Base-by-base conservation (phyloP, 78 protist genomes). In the Dictyostelium firmibasis region DNA sequence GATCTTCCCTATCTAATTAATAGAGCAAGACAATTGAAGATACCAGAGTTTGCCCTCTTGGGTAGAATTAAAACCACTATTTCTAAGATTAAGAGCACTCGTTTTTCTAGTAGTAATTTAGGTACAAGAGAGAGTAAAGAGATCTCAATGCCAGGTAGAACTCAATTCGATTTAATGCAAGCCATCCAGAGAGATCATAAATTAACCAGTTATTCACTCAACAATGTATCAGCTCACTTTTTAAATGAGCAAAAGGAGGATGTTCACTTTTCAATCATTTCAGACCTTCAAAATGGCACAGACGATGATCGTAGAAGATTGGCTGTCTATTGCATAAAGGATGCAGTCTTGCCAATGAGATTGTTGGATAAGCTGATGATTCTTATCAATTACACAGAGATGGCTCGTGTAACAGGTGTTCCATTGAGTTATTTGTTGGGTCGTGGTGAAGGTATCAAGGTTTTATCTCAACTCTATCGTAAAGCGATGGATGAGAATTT, bases 391-490 rank as follows among this genome's bases (percentile, higher is more conserved):
- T 93, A 97, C 79, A 62, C 97, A n/a, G 99, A 99, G 92, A 99
- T 99, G 99, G 98, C 99, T 25, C 97, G 99, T 10, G 99, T 99
- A 36, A 99, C 99, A 3, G 99, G 99, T 70, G 99, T 99, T 4
- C 99, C 99, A 20, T 23, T 99, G 38, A 20, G 84, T 29, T 98
- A 89, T 93, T 85, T 99, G 35, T 91, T 98, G 60, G 86, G 96
- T 57, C 97, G 99, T 20, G 99, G 99, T 25, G 99, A 99, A 94
- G 97, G 95, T 77, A 97, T 99, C 97, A 99, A 98, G 94, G 99
- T 97, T 5, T 78, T 99, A 70, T 98, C 99, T 29, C 99, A 99
- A 97, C 96, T 99, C 14, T 98, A 98, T 74, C 95, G 99, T 38
- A 97, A 99, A 62, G 97, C 99, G 0, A 60, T 57, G 76, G 27